Evolutionary conservation across 768 basidiomycete genomes (phyloP), one percentile per base, ranked within the genome.

Genomic region (Daedaleopsis sinensis): DNA sequence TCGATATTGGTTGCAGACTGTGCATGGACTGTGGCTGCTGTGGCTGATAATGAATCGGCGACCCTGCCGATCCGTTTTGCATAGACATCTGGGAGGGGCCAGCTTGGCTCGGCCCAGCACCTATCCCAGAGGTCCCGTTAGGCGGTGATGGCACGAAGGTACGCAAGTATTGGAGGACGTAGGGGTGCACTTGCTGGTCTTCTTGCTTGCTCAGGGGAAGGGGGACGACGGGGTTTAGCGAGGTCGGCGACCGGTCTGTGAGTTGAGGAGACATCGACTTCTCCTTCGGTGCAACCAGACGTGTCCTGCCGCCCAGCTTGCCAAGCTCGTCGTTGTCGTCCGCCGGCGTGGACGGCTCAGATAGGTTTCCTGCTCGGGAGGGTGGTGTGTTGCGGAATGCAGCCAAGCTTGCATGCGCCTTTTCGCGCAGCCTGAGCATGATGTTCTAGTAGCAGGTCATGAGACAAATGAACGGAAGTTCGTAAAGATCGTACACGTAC

Each of bases 221-320:
- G 18, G 90, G 90, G 10, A 91, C 86, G 24, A 91, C 80, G 2
- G 90, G 90, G 65, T 90, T 87, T 50, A 80, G 81, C 11, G 89
- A 85, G n/a, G 77, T 83, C 9, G 90, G 90, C 9, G 90, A 91
- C 44, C 85, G 82, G 23, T 90, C 85, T 51, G 84, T 62, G 52
- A 75, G 59, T 52, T 58, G 66, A 55, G 66, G 71, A 6, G 71
- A 72, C 51, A 68, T 58, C 12, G 71, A 69, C 59, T 72, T 72
- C 58, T 79, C 72, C 65, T 82, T 79, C 19, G 81, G 72, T 2
- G 84, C 76, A 1, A 89, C 84, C 2, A 89, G 79, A 12, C 87
- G 81, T 15, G 86, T 88, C 72, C 82, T 80, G 1, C 88, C 88
- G 21, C 86, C 84, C 8, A 89, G 78, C 1, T 79, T 82, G 54